Conservation (phyloP, 495 filamentous ascomycete genomes). For the Penicillium riverlandense region DNA sequence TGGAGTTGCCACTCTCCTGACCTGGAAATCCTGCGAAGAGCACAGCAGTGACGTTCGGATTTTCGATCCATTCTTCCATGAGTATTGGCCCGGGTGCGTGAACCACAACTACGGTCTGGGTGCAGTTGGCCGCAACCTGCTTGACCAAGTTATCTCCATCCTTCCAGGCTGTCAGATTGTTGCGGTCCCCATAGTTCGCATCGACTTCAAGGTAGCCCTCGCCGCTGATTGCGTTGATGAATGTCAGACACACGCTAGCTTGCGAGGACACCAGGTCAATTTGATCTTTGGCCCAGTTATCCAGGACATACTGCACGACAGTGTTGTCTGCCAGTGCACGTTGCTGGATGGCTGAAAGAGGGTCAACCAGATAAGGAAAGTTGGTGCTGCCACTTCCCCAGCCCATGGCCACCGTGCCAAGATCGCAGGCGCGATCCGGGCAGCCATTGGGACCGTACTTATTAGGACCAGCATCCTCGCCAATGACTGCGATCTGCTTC, state of each 20-base stretch:
- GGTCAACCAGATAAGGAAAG: constrained; percentile 45
- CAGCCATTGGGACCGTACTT: constrained; percentile 37
- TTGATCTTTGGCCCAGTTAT: constrained; percentile 30
- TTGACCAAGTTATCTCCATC: constrained; percentile 49
- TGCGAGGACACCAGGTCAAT: constrained; percentile 35
- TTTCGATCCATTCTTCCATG: constrained; percentile 46
- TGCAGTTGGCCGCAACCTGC: constrained; percentile 48
- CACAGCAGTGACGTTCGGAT: constrained; percentile 58
- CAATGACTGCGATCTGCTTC: constrained; percentile 49
- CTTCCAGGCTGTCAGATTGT: constrained; percentile 42
- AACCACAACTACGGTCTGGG: constrained; percentile 56
- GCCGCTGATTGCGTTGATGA: constrained; percentile 47
- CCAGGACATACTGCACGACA: constrained; percentile 27
- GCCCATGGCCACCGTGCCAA: constrained; percentile 49
- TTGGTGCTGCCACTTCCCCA: constrained; percentile 52
- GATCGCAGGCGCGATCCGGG: constrained; percentile 32
- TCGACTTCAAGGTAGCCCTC: constrained; percentile 39
- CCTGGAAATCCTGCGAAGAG: constrained; percentile 56
- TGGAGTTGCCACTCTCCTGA: constrained; percentile 49
- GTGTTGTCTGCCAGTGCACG: constrained; percentile 47
- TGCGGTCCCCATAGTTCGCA: constrained; percentile 18
- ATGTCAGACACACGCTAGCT: constrained; percentile 55
- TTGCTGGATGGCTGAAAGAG: constrained; percentile 51
- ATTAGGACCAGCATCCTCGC: constrained; percentile 53
- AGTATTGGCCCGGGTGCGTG: constrained; percentile 55